phyloP scores from a whole-genome alignment of 2,329 filamentous ascomycete species.

The Aspergillus versicolor region DNA sequence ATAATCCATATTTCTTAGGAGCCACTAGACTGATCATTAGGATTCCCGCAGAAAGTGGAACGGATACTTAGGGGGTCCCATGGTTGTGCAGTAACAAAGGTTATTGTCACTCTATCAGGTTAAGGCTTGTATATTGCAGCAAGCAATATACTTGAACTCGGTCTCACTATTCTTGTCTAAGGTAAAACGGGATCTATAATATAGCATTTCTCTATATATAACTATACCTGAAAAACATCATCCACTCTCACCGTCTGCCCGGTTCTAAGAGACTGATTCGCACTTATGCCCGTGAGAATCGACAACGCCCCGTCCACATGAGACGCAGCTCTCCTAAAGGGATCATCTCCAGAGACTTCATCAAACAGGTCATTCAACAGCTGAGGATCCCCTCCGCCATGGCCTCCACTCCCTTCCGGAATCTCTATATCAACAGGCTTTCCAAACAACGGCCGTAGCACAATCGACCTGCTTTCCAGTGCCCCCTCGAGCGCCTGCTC shows the following conservation, averaged over 20 bases:
- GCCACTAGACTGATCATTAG: too few relatives aligned
- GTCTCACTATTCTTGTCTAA: too few relatives aligned
- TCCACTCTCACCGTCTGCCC: conserved; percentile 58
- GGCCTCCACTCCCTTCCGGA: conserved; percentile 52
- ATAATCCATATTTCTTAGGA: too few relatives aligned
- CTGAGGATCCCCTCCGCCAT: conserved; percentile 61
- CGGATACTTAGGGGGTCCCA: too few relatives aligned
- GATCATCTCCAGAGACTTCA: conserved; percentile 39
- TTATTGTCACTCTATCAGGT: too few relatives aligned
- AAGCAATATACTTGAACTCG: too few relatives aligned
- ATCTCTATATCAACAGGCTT: conserved; percentile 58
- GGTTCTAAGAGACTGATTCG: conserved; percentile 58
- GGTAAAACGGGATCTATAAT: too few relatives aligned
- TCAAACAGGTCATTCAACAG: conserved; percentile 60
- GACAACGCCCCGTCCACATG: conserved; percentile 60
- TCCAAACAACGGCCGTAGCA: conserved; percentile 56
- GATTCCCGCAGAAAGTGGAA: too few relatives aligned
- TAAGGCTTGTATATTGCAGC: too few relatives aligned
- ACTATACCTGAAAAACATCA: conserved; percentile 33
- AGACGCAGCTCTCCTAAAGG: conserved; percentile 56
- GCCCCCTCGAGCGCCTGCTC: conserved; percentile 48
- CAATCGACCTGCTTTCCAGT: conserved; percentile 23
- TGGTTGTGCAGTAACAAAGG: too few relatives aligned
- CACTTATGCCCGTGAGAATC: conserved; percentile 60
- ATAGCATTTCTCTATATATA: too few relatives aligned